Percentiles rank a stretch among this genome's conserved stretches.
Evolutionary conservation across 306 rosid genomes (phyloP).

Genomic region (Cotoneaster glaucophyllus): DNA sequence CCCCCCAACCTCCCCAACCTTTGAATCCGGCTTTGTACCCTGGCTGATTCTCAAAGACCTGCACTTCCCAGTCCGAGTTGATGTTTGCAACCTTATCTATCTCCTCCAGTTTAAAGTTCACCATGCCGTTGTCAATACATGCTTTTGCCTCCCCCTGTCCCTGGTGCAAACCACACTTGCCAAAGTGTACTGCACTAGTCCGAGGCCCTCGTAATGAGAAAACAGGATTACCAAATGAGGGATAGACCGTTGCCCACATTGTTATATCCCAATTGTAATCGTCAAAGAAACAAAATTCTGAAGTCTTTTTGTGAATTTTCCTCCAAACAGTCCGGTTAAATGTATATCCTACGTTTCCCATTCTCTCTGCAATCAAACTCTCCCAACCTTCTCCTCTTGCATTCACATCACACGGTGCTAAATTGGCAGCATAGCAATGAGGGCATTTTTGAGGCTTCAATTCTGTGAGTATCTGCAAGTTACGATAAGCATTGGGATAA

Average conservation of each 20-base stretch:
- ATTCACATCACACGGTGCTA: slow-evolving; percentile 95
- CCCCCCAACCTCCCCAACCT: slow-evolving; percentile 99
- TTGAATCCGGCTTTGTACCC: slow-evolving; percentile 89
- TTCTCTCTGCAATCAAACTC: slow-evolving; percentile 73
- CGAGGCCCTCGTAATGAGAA: slow-evolving; percentile 77
- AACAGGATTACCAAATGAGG: slow-evolving; percentile 86
- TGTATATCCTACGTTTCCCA: slow-evolving; percentile 92
- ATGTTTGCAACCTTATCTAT: slow-evolving; percentile 65
- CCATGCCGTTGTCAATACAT: slow-evolving; percentile 70
- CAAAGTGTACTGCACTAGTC: slow-evolving; percentile 90
- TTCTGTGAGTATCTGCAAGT: slow-evolving; percentile 51
- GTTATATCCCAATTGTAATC: slow-evolving; percentile 99
- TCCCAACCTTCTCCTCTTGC: slow-evolving; percentile 78
- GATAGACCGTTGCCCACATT: slow-evolving; percentile 98
- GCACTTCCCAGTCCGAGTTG: slow-evolving; percentile 62
- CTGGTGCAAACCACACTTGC: slow-evolving; percentile 95
- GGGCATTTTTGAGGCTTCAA: slow-evolving; percentile 74
- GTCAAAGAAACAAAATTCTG: slow-evolving; percentile 74
- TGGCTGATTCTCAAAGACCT: slow-evolving; percentile 48
- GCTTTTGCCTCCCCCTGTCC: slow-evolving; percentile 67
- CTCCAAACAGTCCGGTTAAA: slow-evolving; percentile 81
- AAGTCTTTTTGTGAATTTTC: slow-evolving; percentile 75
- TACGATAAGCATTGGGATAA: slow-evolving; percentile 85
- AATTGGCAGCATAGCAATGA: slow-evolving; percentile 82
- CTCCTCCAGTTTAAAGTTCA: slow-evolving; percentile 44